Conservation (phyloP, 1,284 basidiomycete species). For the Ceraceosorus bombacis region DNA sequence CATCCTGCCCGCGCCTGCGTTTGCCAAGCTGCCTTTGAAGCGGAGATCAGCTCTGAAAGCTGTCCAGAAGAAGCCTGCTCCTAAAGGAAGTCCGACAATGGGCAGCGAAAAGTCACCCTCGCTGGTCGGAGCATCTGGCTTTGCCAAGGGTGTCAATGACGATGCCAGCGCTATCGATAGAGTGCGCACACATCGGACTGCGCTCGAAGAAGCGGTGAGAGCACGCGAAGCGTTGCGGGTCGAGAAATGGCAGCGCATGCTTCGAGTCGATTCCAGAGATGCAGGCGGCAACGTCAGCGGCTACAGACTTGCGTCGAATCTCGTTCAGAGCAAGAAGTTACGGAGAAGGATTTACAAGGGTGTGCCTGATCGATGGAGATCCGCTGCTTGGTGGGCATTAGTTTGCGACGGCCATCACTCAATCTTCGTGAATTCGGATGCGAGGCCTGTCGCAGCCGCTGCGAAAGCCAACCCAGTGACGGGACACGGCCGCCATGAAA, state of each 20-base stretch:
- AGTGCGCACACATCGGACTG: neutral
- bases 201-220: too few relatives aligned
- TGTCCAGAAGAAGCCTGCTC: too few relatives aligned
- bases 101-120: too few relatives aligned
- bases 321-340: conserved; percentile 38
- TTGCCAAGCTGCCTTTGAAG: neutral
- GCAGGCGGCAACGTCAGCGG: conserved; percentile 20
- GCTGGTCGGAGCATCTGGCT: too few relatives aligned
- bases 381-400: conserved; percentile 81
- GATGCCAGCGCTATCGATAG: neutral
- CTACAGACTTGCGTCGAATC: neutral
- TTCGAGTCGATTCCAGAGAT: conserved; percentile 8
- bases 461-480: too few relatives aligned
- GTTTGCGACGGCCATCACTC: conserved; percentile 11
- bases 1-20: conserved; percentile 5
- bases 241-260: conserved; percentile 15
- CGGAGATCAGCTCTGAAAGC: too few relatives aligned
- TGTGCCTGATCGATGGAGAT: conserved; percentile 89
- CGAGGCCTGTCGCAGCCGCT: too few relatives aligned
- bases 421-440: too few relatives aligned
- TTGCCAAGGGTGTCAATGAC: too few relatives aligned
- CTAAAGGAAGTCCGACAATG: too few relatives aligned
- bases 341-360: conserved; percentile 81
- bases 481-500: too few relatives aligned
- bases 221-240: conserved; percentile 9